Base-by-base conservation (phyloP, 768 basidiomycete species). In the Favolaschia claudopus region DNA sequence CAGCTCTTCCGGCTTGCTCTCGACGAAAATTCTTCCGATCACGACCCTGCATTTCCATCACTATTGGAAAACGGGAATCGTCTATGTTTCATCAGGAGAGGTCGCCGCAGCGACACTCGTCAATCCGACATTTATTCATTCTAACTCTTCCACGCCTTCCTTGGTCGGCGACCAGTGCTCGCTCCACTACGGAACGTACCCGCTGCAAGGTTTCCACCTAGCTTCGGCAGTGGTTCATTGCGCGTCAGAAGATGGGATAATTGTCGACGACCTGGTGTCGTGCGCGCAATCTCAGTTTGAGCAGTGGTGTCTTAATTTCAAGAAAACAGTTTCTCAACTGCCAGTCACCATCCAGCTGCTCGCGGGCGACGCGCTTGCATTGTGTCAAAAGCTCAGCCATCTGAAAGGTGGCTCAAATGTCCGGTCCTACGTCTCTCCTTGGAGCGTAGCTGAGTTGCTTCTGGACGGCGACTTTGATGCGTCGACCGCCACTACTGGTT, bases 71-170 rank as follows among this genome's bases (percentile, higher is more conserved):
- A 74, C 69, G 3, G 77, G 77, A 17, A 68, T 69, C 19, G 69
- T 72, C 5, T 73, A 63, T 48, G 17, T 62, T 5, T 58, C 66
- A 20, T 13, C 58, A 6, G 39, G 56, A 25, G 39, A 63, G 5
- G 46, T 68, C 27, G 54, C 54, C 5, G 37, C 60, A 13, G 70
- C 74, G 32, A 74, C 57, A 3, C 27, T 72, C 6, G 15, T 76
- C 22, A 78, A 78, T 56, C 77, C 76, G 7, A 77, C 76, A 0
- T 76, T 76, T 51, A 58, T 66, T 27, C 74, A 76, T 55, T 58
- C 57, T 12, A 42, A 58, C 3, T 50, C 42, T 19, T 58, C 8
- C 28, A 14, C 42, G 20, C 19, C 48, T 38, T 72, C 69, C 13
- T 62, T 71, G 5, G 55, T 47, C 10, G 76, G 76, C 3, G 69